phyloP scores from a whole-genome alignment of 169 alveolate genomes.

The Eimeria brunetti region DNA sequence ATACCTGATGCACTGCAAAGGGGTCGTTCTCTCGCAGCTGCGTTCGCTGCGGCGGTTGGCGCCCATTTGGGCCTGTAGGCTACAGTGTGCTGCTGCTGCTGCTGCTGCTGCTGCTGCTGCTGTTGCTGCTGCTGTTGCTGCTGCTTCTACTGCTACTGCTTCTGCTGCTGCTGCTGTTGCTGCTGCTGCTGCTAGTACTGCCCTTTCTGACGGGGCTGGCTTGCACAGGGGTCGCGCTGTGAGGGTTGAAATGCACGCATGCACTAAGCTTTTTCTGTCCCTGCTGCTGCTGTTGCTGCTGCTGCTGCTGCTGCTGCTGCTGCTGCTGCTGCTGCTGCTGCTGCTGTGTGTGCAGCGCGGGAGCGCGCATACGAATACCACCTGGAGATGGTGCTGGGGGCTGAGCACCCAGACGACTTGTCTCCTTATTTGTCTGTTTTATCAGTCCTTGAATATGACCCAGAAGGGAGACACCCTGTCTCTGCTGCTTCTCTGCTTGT shows the following conservation, averaged over 20 bases:
- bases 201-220: too few species aligned
- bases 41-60: conserved; percentile 46
- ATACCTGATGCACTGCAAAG: conserved; percentile 24
- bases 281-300: neutral
- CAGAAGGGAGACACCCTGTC: conserved; percentile 39
- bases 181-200: too few species aligned
- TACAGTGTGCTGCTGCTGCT: neutral
- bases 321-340: neutral
- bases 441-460: conserved; percentile 35
- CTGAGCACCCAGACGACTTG: conserved; percentile 21
- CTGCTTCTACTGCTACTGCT: neutral
- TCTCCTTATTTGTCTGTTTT: conserved; percentile 27
- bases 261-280: neutral
- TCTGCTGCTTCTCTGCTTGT: conserved; percentile 62
- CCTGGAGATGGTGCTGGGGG: conserved; percentile 47
- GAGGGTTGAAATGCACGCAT: too few species aligned
- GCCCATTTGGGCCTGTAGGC: conserved; percentile 67
- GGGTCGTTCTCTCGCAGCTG: conserved; percentile 37
- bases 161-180: neutral
- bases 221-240: too few species aligned
- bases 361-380: conserved; percentile 47
- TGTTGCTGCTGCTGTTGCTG: conserved; percentile 8
- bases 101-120: neutral
- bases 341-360: conserved; percentile 5
- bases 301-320: conserved; percentile 13